Conservation (phyloP, 176 grass and related monocot species). For the Oropetium thomaeum region DNA sequence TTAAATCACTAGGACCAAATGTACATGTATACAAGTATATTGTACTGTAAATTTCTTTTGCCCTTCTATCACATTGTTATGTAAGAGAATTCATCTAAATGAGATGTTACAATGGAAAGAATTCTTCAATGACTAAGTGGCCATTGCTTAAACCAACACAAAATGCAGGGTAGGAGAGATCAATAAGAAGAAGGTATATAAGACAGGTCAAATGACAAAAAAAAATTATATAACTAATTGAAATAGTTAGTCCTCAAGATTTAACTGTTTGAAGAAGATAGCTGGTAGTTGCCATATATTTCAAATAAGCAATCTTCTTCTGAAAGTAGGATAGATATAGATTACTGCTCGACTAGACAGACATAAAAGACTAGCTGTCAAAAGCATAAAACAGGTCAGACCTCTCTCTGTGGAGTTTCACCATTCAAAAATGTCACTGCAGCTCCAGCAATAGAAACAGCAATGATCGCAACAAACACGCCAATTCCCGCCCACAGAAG, state of each 20-base stretch:
- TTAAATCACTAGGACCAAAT: conserved; percentile 9
- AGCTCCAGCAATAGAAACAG: conserved; percentile 64
- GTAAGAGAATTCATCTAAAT: background rate
- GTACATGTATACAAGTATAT: background rate
- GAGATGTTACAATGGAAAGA: background rate
- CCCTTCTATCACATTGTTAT: background rate
- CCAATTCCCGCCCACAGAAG: conserved; percentile 82
- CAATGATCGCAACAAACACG: conserved; percentile 58
- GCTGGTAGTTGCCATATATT: background rate
- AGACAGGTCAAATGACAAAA: background rate
- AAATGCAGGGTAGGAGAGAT: background rate
- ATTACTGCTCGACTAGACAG: conserved; percentile 1
- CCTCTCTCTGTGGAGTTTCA: conserved; percentile 79
- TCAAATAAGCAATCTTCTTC: background rate
- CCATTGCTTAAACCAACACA: conserved; percentile 3
- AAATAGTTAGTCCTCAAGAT: too few species aligned
- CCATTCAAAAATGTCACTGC: conserved; percentile 62
- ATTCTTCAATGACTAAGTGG: background rate
- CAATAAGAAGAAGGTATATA: background rate
- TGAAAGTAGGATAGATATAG: background rate
- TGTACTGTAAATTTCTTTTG: background rate
- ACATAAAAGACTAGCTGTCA: background rate
- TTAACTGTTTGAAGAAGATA: background rate
- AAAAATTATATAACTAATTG: background rate
- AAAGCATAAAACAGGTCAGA: conserved; percentile 32